Base-by-base conservation (phyloP, 2,329 filamentous ascomycete species). In the Elsinoe fawcettii region DNA sequence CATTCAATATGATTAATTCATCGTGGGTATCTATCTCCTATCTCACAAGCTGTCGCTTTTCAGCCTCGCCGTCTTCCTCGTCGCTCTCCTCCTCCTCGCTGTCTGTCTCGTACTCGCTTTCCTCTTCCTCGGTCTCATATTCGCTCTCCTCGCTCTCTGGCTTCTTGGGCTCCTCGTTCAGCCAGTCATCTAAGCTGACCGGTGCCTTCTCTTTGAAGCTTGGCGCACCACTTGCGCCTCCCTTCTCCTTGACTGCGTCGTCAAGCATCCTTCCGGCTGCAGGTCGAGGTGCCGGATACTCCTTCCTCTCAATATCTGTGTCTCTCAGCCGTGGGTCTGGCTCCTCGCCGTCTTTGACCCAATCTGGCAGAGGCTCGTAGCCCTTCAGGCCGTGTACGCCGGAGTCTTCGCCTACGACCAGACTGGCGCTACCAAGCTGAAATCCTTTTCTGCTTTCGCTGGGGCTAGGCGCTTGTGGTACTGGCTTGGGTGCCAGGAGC, bases 401-500 rank as follows among this genome's bases (percentile, higher is more conserved):
- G 5, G 83, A 83, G 5, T 88, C 87, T 1, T 85, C 84, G 1
- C 88, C 90, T 9, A 97, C 76, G 0, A 96, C 87, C 0, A 97
- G 80, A 14, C 90, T 92, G 1, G 92, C 83, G 2, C 89, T 93
- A 9, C 93, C 93, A 0, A 99, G 78, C 1, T 86, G 77, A 58
- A 92, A 86, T 0, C 83, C 85, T 62, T 85, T 88, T 32, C 91
- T 82, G 2, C 82, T 84, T 68, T 96, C 91, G 0, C 89, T 95
- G 0, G 93, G 93, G 59, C 88, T 95, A 0, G 90, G 90, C 0
- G 88, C 87, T 60, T 95, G 89, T 0, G 93, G 93, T 0, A 93
- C 90, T 0, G 93, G 92, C 69, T 99, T 99, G 0, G 93, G 91
- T 0, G 93, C 93, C 1, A 97, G 80, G 0, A 99, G 83, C 69